Evolutionary conservation across 768 basidiomycete species (phyloP).

Genomic region (Cubamyces lactineus): DNA sequence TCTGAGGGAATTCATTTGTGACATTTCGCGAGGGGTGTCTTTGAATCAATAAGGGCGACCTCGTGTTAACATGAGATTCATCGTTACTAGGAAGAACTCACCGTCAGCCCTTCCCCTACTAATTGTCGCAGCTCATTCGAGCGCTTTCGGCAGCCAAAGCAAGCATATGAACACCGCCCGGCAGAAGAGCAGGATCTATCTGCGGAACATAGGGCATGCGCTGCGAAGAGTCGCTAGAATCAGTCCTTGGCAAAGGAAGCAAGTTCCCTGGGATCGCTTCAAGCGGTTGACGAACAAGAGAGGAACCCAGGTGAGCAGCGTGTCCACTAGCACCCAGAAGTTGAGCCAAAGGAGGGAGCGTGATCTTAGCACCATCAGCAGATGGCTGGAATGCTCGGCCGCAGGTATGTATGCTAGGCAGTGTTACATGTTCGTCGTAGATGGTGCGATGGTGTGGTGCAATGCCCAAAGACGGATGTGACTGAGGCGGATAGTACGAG

Average conservation of each 20-base stretch:
- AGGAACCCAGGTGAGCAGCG: background rate
- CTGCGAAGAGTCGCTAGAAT: background rate
- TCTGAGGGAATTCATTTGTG: too few species aligned
- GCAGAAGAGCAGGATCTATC: constrained; percentile 24
- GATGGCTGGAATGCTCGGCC: background rate
- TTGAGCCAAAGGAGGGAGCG: constrained; percentile 13
- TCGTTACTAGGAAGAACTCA: too few species aligned
- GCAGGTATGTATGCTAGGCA: constrained; percentile 16
- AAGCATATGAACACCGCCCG: constrained; percentile 13
- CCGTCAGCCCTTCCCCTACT: too few species aligned
- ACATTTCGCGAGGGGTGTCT: too few species aligned
- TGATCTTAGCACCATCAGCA: constrained; percentile 5
- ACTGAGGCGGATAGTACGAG: background rate
- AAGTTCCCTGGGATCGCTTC: background rate
- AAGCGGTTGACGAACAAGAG: constrained; percentile 1
- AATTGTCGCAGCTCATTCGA: background rate
- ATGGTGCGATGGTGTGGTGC: background rate
- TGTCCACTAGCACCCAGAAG: background rate
- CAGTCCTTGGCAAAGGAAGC: background rate
- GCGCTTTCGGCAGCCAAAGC: constrained; percentile 6
- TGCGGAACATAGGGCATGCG: background rate
- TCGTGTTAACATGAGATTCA: too few species aligned
- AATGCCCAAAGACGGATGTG: background rate
- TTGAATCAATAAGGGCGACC: too few species aligned
- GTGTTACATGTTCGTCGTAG: background rate